Evolutionary conservation across 805 yeast species (phyloP), one percentile per base, ranked within the genome.

Genomic region (Myxozyma neotropica): DNA sequence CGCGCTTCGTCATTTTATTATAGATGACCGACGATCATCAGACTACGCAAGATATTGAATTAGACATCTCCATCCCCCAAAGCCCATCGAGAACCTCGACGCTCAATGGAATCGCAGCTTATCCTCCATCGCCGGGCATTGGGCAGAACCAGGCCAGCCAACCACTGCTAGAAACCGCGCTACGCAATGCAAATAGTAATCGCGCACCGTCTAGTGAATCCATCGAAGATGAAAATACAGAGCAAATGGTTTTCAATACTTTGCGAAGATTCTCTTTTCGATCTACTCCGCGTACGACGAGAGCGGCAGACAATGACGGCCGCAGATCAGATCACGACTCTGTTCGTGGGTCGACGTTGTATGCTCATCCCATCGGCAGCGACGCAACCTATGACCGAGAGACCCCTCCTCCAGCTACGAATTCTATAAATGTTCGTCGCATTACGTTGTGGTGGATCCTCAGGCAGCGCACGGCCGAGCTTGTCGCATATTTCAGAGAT

Each of bases 21-120:
- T 47, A 47, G 51, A 47, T 47, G 51, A 40, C 51, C 10, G 27
- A 47, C 27, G 40, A 31, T 40, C 51, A 12, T 35, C 38, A 21
- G 17, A 12, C 13, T 31, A 13, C 27, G 17, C 15, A 10, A 27
- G 51, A 33, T 24, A 47, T 31, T 19, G 40, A 47, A 47, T 27
- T 33, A 19, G 26, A 47, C 2, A 4, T 7, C 8, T 6, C 51
- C 6, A 7, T 19, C 7, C 21, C 50, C n/a, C 39, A 19, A 7
- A 47, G 24, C 12, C 42, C 51, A 8, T 17, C 40, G 21, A 24
- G 21, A 6, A 17, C 51, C 10, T 7, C 48, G n/a, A 26, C 35
- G 33, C 19, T 24, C 6, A 19, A 29, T 27, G 36, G 36, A 21
- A 17, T 19, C 19, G 29, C n/a, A n/a, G n/a, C n/a, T n/a, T 45